Base-by-base conservation (phyloP, 2,329 filamentous ascomycete species). In the Botrytis galanthina region DNA sequence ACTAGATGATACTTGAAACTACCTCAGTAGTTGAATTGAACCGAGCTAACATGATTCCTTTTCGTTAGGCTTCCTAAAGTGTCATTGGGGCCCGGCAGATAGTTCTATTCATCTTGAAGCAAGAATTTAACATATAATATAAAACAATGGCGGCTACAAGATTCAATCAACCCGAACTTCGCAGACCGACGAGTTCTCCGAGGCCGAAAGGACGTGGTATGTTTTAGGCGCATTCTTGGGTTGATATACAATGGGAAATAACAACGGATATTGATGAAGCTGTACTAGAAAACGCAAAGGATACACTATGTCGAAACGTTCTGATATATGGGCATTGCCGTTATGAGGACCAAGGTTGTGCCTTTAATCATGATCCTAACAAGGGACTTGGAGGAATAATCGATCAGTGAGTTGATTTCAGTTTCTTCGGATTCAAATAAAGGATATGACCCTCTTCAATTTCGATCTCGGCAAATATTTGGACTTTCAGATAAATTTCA, bases 241-340 rank as follows among this genome's bases (percentile, higher is more conserved):
- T 54, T 61, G 22, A 63, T 48, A 54, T 57, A 44, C 37, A 44
- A 39, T 20, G 51, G 44, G 42, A 70, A 64, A 59, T 26, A n/a
- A 67, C 37, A 59, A 51, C 10, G 32, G 44, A 62, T 73, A 70
- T 77, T 80, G 76, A 80, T 76, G 54, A 59, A 35, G 63, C 37
- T 64, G 73, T 73, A 63, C 73, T 77, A 92, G 91, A 93, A 84
- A 93, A 92, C 82, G 85, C 89, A 70, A 97, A 95, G 84, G 94
- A 97, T 81, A 97, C 93, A 10, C 88, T 95, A 73, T 98, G 94
- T 84, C 92, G 94, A 80, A 97, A 98, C 83, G 92, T 98, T 75
- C 88, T 94, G 75, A 97, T 98, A 79, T 97, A 97, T 82, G 94
- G 94, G 73, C 93, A 95, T 83, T 98, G 94, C 83, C 92, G 94